Evolutionary conservation across 2,329 filamentous ascomycete species (phyloP).

Genomic region (Alternaria arborescens): DNA sequence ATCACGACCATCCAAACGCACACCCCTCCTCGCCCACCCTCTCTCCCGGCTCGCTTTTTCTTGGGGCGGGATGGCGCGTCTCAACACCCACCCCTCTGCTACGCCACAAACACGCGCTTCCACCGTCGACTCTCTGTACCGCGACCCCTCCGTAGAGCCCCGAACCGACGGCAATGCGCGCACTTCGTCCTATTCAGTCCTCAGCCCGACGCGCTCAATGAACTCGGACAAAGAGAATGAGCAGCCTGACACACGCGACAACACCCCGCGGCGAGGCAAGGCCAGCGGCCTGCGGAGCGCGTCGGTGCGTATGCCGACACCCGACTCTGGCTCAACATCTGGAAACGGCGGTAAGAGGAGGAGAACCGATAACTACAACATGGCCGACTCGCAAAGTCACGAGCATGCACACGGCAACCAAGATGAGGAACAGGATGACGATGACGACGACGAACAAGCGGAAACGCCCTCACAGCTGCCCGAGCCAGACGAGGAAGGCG

Average conservation of each 20-base stretch:
- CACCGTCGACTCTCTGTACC: constrained; percentile 48
- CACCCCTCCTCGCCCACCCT: not conserved
- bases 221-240: constrained; percentile 59
- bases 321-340: constrained; percentile 47
- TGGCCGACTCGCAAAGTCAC: constrained; percentile 14
- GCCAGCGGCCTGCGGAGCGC: constrained; percentile 53
- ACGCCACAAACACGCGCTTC: constrained; percentile 43
- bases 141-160: constrained; percentile 47
- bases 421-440: constrained; percentile 35
- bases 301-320: constrained; percentile 48
- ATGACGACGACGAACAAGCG: constrained; percentile 12
- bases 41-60: not conserved
- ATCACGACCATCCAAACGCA: constrained; percentile 1
- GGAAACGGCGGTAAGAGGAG: constrained; percentile 54
- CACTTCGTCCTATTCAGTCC: constrained; percentile 42
- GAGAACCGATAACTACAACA: constrained; percentile 51
- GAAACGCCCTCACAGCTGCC: constrained; percentile 15
- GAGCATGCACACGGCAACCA: constrained; percentile 21
- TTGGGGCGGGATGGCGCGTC: constrained; percentile 44
- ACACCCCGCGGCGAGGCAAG: constrained; percentile 49
- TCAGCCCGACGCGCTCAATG: constrained; percentile 42
- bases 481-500: constrained; percentile 20
- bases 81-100: constrained; percentile 45
- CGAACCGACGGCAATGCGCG: constrained; percentile 26
- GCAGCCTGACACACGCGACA: constrained; percentile 35